Conservation (phyloP, 768 basidiomycete genomes). For the Fomitopsis serialis region DNA sequence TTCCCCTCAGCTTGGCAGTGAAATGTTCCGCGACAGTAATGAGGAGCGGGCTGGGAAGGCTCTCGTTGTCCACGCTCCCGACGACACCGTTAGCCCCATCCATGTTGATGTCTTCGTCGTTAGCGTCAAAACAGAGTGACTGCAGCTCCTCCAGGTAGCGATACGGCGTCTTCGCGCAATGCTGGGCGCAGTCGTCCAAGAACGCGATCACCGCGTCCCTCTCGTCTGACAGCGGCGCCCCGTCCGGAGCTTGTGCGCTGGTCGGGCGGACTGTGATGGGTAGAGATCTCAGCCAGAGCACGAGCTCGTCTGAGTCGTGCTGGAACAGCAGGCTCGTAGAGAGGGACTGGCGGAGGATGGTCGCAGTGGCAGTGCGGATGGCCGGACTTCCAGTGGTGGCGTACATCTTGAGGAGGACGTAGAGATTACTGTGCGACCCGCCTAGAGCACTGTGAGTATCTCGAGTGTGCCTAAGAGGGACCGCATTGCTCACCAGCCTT, state of each 20-base stretch:
- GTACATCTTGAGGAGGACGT: conserved; percentile 66
- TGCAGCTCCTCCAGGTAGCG: conserved; percentile 75
- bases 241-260: conserved; percentile 44
- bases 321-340: conserved; percentile 75
- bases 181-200: conserved; percentile 81
- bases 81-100: conserved; percentile 3
- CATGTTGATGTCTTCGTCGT: background rate
- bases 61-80: conserved; percentile 26
- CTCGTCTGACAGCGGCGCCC: conserved; percentile 49
- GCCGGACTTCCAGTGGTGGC: conserved; percentile 43
- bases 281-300: conserved; percentile 67
- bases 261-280: conserved; percentile 38
- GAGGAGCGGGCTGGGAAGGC: conserved; percentile 66
- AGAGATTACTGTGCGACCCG: conserved; percentile 59
- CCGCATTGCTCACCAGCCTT: conserved; percentile 62
- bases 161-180: conserved; percentile 80
- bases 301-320: conserved; percentile 64
- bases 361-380: conserved; percentile 43
- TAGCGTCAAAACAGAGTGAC: conserved; percentile 20
- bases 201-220: conserved; percentile 54
- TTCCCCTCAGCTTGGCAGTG: conserved; percentile 54
- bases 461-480: no score
- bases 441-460: conserved; percentile 6
- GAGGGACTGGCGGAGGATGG: conserved; percentile 62
- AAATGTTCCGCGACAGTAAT: conserved; percentile 80